Evolutionary conservation across 345 rosid genomes (phyloP), one percentile per base, ranked within the genome.

Genomic region (Gossypium rotundifolium): DNA sequence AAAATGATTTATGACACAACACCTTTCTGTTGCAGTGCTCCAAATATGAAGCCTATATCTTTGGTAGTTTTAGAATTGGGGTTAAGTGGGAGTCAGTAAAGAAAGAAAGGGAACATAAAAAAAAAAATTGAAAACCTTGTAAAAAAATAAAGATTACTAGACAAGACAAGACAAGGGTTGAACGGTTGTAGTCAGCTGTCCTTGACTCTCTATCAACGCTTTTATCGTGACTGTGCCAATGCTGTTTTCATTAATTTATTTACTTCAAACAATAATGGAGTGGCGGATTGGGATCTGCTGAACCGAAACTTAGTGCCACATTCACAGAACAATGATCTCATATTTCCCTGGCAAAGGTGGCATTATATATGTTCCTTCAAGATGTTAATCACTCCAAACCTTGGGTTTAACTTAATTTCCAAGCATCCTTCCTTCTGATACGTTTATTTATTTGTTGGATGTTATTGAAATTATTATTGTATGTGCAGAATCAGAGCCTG

Each of bases 161-260:
- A 57, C 14, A 12, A 8, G 77, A 72, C 69, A 59, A 65, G 16
- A 27, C 60, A 7, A 40, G 73, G 79, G 63, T 55, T 71, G 11
- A 12, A 14, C 66, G 18, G 58, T 11, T 44, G 13, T n/a, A 57
- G 46, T 64, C 42, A 51, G 72, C 7, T 33, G 75, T 72, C 79
- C 17, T 71, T 72, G 70, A 65, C 79, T 20, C 64, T 42, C 2
- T 22, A 72, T 42, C 17, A 66, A 48, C 72, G 74, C 71, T 33
- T 51, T 66, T 38, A 58, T 58, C 38, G 17, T 23, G 65, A 45
- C 18, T 38, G 51, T 54, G 38, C 53, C 29, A 46, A 27, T 16
- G 25, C 42, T 29, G 17, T 53, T 54, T 38, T 53, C 45, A 27
- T 70, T 62, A 62, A 62, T 11, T 46, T 9, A 46, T 25, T 59